Evolutionary conservation across 768 basidiomycete species (phyloP).

Genomic region (Macrolepiota fuliginosa): DNA sequence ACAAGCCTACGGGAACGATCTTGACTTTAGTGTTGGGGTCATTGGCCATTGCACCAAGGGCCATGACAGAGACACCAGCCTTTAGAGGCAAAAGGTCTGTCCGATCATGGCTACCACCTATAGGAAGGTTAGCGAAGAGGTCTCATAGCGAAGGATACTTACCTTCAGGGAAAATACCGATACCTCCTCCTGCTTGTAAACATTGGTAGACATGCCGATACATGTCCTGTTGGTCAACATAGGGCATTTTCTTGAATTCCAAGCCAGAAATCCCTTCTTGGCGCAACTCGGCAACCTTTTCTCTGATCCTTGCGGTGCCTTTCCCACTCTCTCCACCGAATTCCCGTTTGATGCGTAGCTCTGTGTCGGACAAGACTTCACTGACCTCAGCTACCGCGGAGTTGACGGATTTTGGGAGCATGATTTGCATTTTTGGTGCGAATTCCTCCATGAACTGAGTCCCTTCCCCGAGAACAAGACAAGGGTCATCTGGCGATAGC

Average conservation of each 20-base stretch:
- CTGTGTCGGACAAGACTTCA: slow-evolving; percentile 86
- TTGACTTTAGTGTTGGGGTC: slow-evolving; percentile 84
- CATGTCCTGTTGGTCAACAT: slow-evolving; percentile 93
- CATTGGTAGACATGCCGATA: slow-evolving; percentile 90
- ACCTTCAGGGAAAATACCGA: slow-evolving; percentile 99
- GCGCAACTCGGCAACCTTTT: slow-evolving; percentile 61
- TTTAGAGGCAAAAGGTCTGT: slow-evolving; percentile 95
- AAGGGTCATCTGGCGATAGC: slow-evolving; percentile 74
- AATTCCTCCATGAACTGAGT: slow-evolving; percentile 80
- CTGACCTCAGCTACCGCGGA: slow-evolving; percentile 80
- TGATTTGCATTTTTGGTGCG: slow-evolving; percentile 75
- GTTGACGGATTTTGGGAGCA: slow-evolving; percentile 78
- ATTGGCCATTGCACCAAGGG: slow-evolving; percentile 94
- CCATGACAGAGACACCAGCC: slow-evolving; percentile 97
- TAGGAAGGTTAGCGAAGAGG: slow-evolving; percentile 1
- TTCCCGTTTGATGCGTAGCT: slow-evolving; percentile 81
- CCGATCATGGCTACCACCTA: slow-evolving; percentile 97
- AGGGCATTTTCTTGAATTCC: slow-evolving; percentile 80
- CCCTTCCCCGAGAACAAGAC: slow-evolving; percentile 75
- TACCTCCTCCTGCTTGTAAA: slow-evolving; percentile 81
- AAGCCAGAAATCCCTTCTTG: slow-evolving; percentile 59
- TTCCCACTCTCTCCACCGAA: slow-evolving; percentile 83
- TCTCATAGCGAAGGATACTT: background rate
- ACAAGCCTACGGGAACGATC: slow-evolving; percentile 83
- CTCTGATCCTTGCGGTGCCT: slow-evolving; percentile 62